Evolutionary conservation across 306 rosid genomes (phyloP), one percentile per base, ranked within the genome.

Genomic region (Cucumis cinereus): DNA sequence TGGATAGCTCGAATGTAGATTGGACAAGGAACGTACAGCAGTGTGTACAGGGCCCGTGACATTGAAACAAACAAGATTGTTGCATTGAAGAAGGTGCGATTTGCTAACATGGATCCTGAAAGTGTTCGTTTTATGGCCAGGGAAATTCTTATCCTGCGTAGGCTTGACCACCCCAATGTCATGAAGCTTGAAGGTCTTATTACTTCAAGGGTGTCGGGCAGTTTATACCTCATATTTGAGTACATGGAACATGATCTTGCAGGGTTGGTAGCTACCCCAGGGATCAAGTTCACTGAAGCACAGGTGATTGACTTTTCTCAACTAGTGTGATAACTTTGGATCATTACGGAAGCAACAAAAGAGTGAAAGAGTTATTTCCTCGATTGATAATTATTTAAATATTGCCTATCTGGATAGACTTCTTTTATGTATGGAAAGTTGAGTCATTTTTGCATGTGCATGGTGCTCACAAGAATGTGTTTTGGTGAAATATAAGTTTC

Each of bases 11-110:
- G 38, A 14, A 35, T 83, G 77, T 86, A 92, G 96, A 86, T 92
- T 85, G 98, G 98, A 17, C 96, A 92, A 86, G 98, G 98, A 84
- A 90, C 98, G 56, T 92, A 92, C 84, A 92, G 97, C 78, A 86
- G 91, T 76, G 97, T 92, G 75, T 90, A 90, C 73, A 86, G 81
- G 79, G 97, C 97, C 54, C 90, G 89, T 50, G 97, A 92, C 84
- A 88, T 90, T 35, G 92, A 92, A 40, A 83, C 89, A n/a, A 88
- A 88, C 77, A 90, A 82, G 78, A 71, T 86, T 36, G 97, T 90
- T 79, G 97, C 97, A 41, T 53, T 92, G 74, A 92, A 92, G 87
- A 92, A 92, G 87, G 97, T 92, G 62, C 87, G 96, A 23, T 92
- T 90, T 80, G 85, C 96, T 38, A 88, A 85, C 69, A 87, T 90